Evolutionary conservation across 2,329 filamentous ascomycete species (phyloP).

Genomic region (Calonectria fujianensis): DNA sequence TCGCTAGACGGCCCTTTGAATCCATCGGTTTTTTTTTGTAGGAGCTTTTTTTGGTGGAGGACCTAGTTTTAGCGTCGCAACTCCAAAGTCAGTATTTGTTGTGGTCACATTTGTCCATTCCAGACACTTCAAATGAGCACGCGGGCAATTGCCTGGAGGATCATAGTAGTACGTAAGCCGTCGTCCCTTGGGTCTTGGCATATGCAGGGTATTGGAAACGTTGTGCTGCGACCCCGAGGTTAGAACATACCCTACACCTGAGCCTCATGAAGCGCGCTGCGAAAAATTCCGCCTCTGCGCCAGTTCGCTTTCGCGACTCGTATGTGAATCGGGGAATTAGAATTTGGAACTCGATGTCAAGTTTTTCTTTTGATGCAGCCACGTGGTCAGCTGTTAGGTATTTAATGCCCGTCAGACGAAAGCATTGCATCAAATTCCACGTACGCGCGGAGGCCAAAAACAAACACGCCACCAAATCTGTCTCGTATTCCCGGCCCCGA

Average conservation of each 20-base stretch:
- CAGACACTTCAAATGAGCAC: constrained; percentile 15
- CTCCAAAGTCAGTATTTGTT: neutral
- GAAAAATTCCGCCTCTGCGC: neutral
- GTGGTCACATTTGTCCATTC: neutral
- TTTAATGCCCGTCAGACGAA: neutral
- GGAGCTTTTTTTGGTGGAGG: too few relatives aligned
- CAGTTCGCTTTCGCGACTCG: neutral
- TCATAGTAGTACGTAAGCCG: neutral
- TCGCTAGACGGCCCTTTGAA: neutral
- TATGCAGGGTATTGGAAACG: constrained; percentile 1
- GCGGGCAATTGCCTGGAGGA: constrained; percentile 24
- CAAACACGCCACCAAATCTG: neutral
- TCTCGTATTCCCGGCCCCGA: neutral
- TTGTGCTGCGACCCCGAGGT: neutral
- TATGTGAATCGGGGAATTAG: neutral
- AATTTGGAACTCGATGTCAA: neutral
- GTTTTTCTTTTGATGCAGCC: neutral
- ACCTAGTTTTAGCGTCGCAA: too few relatives aligned
- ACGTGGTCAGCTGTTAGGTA: constrained; percentile 14
- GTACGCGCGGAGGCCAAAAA: neutral
- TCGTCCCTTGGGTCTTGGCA: constrained; percentile 11
- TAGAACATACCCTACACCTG: neutral
- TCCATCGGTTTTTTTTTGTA: too few relatives aligned
- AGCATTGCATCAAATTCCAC: neutral
- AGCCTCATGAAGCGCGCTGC: neutral